Evolutionary conservation across 2,329 filamentous ascomycete genomes (phyloP).

Genomic region (Talaromyces sp.): DNA sequence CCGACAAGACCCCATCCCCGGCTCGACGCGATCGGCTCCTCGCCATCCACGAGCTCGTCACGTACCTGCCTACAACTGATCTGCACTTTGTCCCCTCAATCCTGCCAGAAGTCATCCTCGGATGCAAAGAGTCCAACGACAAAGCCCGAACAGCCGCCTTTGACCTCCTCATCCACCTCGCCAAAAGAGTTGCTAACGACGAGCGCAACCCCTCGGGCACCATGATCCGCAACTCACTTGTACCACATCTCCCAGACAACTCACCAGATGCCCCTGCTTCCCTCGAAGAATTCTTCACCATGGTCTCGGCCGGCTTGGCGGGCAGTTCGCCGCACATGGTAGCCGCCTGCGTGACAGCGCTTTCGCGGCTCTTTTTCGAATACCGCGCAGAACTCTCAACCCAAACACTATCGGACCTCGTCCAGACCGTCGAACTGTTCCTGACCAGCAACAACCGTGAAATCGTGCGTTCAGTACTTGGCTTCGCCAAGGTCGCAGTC

Average conservation of each 20-base stretch:
- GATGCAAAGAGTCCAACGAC: constrained; percentile 96
- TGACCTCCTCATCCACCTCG: constrained; percentile 82
- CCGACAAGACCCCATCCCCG: constrained; percentile 80
- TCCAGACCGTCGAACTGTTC: constrained; percentile 94
- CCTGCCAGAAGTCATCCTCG: constrained; percentile 89
- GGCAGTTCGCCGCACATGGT: constrained; percentile 96
- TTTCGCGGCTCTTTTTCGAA: constrained; percentile 89
- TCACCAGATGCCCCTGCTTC: constrained; percentile 72
- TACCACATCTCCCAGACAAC: constrained; percentile 78
- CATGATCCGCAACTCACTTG: constrained; percentile 82
- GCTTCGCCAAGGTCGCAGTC: constrained; percentile 94
- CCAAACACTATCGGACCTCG: constrained; percentile 72
- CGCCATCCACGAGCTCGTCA: constrained; percentile 74
- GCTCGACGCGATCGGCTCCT: constrained; percentile 80
- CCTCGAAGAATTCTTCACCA: constrained; percentile 94
- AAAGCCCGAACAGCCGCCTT: constrained; percentile 86
- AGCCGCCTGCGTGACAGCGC: constrained; percentile 89
- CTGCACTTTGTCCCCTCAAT: constrained; percentile 92
- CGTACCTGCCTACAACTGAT: constrained; percentile 68
- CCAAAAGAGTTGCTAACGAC: constrained; percentile 70
- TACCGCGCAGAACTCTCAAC: constrained; percentile 68
- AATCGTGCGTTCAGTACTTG: constrained; percentile 88
- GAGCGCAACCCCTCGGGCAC: constrained; percentile 47
- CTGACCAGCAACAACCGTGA: constrained; percentile 94
- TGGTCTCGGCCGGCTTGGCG: constrained; percentile 93